phyloP scores from a whole-genome alignment of 1,284 basidiomycete species.

The Gomphus sp. region DNA sequence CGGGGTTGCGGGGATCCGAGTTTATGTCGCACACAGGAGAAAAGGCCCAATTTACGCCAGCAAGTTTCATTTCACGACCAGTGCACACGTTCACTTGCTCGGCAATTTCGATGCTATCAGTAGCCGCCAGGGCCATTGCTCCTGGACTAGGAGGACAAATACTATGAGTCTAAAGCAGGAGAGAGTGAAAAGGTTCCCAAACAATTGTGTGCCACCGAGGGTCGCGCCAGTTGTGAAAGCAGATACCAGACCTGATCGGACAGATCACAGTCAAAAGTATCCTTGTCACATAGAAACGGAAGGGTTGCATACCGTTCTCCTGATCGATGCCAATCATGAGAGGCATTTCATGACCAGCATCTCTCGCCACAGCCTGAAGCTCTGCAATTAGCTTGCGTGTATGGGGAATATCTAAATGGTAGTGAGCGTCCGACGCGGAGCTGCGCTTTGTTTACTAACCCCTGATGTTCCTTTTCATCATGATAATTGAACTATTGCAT shows the following conservation, averaged over 20 bases:
- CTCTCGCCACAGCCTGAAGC: slow-evolving; percentile 46
- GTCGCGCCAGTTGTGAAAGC: slow-evolving; percentile 42
- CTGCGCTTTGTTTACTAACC: slow-evolving; percentile 23
- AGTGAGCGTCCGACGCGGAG: neutral
- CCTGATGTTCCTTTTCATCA: slow-evolving; percentile 58
- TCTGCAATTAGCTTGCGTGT: slow-evolving; percentile 35
- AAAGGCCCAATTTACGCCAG: slow-evolving; percentile 62
- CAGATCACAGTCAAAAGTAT: neutral
- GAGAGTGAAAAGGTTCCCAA: slow-evolving; percentile 17
- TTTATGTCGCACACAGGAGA: slow-evolving; percentile 66
- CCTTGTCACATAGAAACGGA: neutral
- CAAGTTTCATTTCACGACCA: slow-evolving; percentile 45
- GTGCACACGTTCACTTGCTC: slow-evolving; percentile 38
- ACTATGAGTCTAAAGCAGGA: neutral
- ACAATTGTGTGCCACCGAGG: slow-evolving; percentile 52
- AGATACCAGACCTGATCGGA: slow-evolving; percentile 45
- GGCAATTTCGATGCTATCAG: slow-evolving; percentile 36
- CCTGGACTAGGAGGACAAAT: slow-evolving; percentile 41
- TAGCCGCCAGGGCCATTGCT: slow-evolving; percentile 60
- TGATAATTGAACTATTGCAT: slow-evolving; percentile 31
- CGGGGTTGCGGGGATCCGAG: slow-evolving; percentile 54
- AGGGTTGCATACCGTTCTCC: slow-evolving; percentile 45
- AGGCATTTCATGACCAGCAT: slow-evolving; percentile 43
- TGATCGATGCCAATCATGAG: slow-evolving; percentile 64
- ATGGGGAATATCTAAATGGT: slow-evolving; percentile 37